Evolutionary conservation across 495 filamentous ascomycete genomes (phyloP), one percentile per base, ranked within the genome.

Genomic region (Penicillium odoratum): DNA sequence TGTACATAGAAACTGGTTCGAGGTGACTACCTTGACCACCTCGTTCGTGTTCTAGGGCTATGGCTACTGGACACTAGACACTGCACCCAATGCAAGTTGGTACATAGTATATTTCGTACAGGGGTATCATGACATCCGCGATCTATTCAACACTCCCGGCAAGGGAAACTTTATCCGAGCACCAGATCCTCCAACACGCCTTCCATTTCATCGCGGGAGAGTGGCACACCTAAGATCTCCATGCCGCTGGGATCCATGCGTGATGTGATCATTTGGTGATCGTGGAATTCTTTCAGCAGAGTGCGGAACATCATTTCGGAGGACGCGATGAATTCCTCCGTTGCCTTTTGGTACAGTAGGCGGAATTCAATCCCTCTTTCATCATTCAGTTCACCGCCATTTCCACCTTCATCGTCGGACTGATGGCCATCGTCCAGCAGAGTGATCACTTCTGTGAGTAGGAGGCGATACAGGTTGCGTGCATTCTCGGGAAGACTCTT

Each of bases 291-390:
- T 75, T 97, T 98, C 65, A 98, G 69, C 71, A 98, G 59, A 30
- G 91, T 93, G 59, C 94, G 81, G 73, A 98, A 98, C 64, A 87
- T 91, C 85, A 97, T 92, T 79, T 98, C 94, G 57, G 87, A 95
- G 62, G 90, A 93, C 61, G 93, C 97, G 42, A 98, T 92, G 71
- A 98, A 97, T 68, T 97, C 92, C 73, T 96, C 93, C 25, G 92
- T 87, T 16, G 93, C 93, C 71, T 95, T 96, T 67, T 94, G 92
- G 74, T 98, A 98, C 54, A 98, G 75, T 60, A 89, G 82, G 15
- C 90, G 80, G 71, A 97, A 97, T 73, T 98, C 94, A 31, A 98
- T 84, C 1, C 89, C 89, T 16, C 71, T 68, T 51, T 83, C 77
- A 30, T 74, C 67, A 50, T 48, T 54, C 25, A 62, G 28, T 16